Base-by-base conservation (phyloP, 2,329 filamentous ascomycete genomes). In the Nemania bipapillata region DNA sequence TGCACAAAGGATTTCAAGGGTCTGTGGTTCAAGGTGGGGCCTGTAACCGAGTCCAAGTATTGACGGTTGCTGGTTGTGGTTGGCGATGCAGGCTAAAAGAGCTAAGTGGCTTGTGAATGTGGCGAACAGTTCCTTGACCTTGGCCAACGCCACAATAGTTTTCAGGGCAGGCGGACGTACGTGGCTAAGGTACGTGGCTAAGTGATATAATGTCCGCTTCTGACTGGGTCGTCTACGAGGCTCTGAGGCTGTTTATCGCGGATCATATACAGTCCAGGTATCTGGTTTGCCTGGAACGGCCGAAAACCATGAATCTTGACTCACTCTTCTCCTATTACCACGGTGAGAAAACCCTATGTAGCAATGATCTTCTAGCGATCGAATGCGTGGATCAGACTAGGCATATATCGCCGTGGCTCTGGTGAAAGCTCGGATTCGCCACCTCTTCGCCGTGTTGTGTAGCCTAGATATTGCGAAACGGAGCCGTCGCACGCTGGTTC, bases 131-230 rank as follows among this genome's bases (percentile, higher is more conserved):
- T 50, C 17, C 11, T 42, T 22, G 5, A 37, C 12, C 12, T 22
- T 20, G 24, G 37, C 28, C 40, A 32, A 35, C 55, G 63, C 55
- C 63, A 60, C 63, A 60, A 54, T n/a, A 52, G 11, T 3, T 47
- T 49, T 4, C 24, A 5, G 40, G 20, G 28, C 8, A 28, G 12
- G 47, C 20, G 24, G 12, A 5, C 6, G 47, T 28, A 50, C 20
- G 15, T 24, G 47, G 20, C 24, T 50, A 26, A 5, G 20, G 47
- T 28, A 50, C 20, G 15, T 24, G 47, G 20, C 24, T 50, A 24
- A 50, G 47, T 24, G 47, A 50, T 22, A 28, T 20, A 45, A 45
- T 26, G 20, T 6, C 3, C 2, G 24, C 35, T 28, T 37, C 9
- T 40, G 17, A 37, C 20, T 55, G 30, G 28, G 28, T 37, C 9